phyloP scores from a whole-genome alignment of 2,329 filamentous ascomycete genomes.

The Cyphellophora attinorum region DNA sequence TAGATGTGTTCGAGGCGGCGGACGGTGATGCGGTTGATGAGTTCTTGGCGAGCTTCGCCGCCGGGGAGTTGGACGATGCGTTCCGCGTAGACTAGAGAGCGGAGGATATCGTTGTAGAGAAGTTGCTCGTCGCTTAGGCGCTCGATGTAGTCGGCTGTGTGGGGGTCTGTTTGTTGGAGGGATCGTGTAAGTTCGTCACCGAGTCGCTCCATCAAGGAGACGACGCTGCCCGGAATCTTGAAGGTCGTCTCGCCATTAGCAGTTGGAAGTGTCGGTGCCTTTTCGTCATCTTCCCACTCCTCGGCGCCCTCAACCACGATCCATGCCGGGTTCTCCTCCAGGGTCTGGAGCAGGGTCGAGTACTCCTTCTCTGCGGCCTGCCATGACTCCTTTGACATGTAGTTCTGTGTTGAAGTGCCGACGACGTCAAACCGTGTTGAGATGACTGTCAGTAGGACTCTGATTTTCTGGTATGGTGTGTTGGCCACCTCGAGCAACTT shows the following conservation, averaged over 20 bases:
- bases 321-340: slow-evolving; percentile 70
- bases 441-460: slow-evolving; percentile 81
- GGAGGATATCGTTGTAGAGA: slow-evolving; percentile 87
- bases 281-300: slow-evolving; percentile 99
- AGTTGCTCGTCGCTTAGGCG: slow-evolving; percentile 81
- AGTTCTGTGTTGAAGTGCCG: slow-evolving; percentile 58
- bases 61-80: slow-evolving; percentile 54
- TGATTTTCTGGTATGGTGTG: slow-evolving; percentile 88
- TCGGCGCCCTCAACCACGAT: slow-evolving; percentile 86
- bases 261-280: slow-evolving; percentile 68
- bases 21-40: slow-evolving; percentile 86
- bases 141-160: slow-evolving; percentile 98
- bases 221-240: slow-evolving; percentile 88
- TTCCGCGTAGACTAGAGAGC: slow-evolving; percentile 82
- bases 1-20: slow-evolving; percentile 93
- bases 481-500: slow-evolving; percentile 81
- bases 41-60: slow-evolving; percentile 71
- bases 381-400: slow-evolving; percentile 96
- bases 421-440: slow-evolving; percentile 92
- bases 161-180: slow-evolving; percentile 94
- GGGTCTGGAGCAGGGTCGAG: slow-evolving; percentile 61
- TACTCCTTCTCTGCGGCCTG: slow-evolving; percentile 88
- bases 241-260: slow-evolving; percentile 65
- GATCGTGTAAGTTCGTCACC: slow-evolving; percentile 96
- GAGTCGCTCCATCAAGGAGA: slow-evolving; percentile 87